Evolutionary conservation across 163 green algal genomes (phyloP), one percentile per base, ranked within the genome.

Genomic region (Chloromonas sp.): DNA sequence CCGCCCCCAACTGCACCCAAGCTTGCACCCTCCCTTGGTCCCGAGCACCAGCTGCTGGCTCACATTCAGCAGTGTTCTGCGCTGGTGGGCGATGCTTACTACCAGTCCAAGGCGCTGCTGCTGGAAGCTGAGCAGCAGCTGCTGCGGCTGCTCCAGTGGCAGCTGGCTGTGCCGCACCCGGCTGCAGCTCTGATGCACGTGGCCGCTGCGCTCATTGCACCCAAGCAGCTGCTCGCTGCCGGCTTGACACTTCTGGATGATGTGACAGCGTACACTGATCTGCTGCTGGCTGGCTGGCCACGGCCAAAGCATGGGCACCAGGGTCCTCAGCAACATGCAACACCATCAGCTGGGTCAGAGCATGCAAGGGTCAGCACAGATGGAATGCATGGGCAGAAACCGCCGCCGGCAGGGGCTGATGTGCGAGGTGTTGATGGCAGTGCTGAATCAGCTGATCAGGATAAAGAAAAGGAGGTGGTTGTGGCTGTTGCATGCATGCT

Each of bases 91-190:
- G 14, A 81, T 3, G 77, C 15, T 2, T 81, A 81, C 77, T 81
- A 81, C 57, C 3, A 60, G 3, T 36, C 77, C 15, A 81, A 81
- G 36, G 77, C 77, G 2, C 77, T 62, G 77, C 15, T 81, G 77
- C 77, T 81, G 77, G 14, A 61, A 57, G 77, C 77, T 36, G 77
- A 81, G 77, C 77, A 81, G 36, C 36, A 60, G n/a, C n/a, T 81
- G 77, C 36, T 81, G 77, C 15, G 77, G 77, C 77, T 81, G 36
- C 77, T 60, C 1, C 77, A 81, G 77, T 81, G n/a, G 14, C 15
- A 81, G 77, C 77, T 81, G 77, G 36, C 3, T 8, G 77, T 81
- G 77, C 14, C 77, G 1, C 77, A 81, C 77, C 77, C 77, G 11
- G 36, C 77, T 15, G 77, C 14, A 62, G 77, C 77, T 2, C 77